These are phyloP conservation scores for Aspergillus hortae DNA, from an alignment of 2,329 filamentous ascomycete species.

Conservation along the genomic window DNA sequence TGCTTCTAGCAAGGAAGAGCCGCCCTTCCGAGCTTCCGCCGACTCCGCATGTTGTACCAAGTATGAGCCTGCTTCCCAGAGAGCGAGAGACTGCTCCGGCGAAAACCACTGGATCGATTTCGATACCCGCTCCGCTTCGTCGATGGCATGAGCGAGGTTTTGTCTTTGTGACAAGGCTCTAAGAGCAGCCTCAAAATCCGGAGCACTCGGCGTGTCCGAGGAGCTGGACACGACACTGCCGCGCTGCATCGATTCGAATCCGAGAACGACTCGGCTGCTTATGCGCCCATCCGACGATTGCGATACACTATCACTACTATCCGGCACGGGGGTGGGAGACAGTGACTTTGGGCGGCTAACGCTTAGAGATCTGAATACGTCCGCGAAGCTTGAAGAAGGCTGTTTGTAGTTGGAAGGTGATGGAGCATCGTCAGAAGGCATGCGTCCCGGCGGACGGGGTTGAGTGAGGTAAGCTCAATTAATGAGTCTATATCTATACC, in stretches of 20 bases:
- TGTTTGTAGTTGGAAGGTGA: slow-evolving; percentile 32
- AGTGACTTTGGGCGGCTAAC: slow-evolving; percentile 37
- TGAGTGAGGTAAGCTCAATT: slow-evolving; percentile 13
- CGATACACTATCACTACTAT: slow-evolving; percentile 28
- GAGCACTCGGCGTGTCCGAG: slow-evolving; percentile 35
- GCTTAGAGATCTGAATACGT: slow-evolving; percentile 43
- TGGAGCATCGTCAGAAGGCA: slow-evolving; percentile 44
- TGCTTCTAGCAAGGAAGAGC: slow-evolving; percentile 34
- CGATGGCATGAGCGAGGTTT: slow-evolving; percentile 32
- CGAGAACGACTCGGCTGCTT: slow-evolving; percentile 29
- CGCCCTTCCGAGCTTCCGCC: slow-evolving; percentile 33
- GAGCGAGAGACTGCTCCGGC: slow-evolving; percentile 36
- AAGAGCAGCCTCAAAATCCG: slow-evolving; percentile 37
- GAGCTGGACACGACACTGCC: slow-evolving; percentile 37
- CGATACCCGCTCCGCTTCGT: slow-evolving; percentile 36
- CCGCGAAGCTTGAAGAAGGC: slow-evolving; percentile 37
- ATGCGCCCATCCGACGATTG: slow-evolving; percentile 32
- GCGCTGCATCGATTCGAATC: slow-evolving; percentile 42
- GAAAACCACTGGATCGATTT: slow-evolving; percentile 33
- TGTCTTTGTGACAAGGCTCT: slow-evolving; percentile 32
- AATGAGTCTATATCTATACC: slow-evolving; percentile 16
- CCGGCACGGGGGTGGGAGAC: slow-evolving; percentile 31
- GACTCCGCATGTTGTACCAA: slow-evolving; percentile 35
- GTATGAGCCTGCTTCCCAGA: slow-evolving; percentile 40
- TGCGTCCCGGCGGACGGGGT: slow-evolving; percentile 28